Conservation (phyloP, 2,329 filamentous ascomycete genomes). For the Podosphaera leucotricha region DNA sequence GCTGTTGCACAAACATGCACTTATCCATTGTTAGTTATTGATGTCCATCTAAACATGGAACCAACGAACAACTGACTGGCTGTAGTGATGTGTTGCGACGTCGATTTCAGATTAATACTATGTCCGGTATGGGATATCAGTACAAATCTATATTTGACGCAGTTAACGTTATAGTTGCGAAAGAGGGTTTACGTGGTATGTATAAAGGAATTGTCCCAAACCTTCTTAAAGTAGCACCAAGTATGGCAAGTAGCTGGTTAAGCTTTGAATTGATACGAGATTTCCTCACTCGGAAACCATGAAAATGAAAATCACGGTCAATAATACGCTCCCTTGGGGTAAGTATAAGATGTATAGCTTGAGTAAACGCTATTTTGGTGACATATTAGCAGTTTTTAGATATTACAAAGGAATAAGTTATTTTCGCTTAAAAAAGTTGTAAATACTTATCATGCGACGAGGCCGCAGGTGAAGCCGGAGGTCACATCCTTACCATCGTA, state of each 20-base stretch:
- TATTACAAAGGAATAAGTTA: too few relatives aligned
- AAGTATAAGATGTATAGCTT: too few relatives aligned
- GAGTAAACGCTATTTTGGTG: too few relatives aligned
- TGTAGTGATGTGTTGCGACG: conserved; percentile 68
- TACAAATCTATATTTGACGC: conserved; percentile 78
- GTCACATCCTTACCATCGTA: too few relatives aligned
- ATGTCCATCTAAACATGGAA: background rate
- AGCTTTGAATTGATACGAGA: conserved; percentile 90
- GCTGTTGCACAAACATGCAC: conserved; percentile 94
- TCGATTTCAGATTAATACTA: conserved; percentile 95
- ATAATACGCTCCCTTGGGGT: too few relatives aligned
- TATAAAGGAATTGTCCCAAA: conserved; percentile 97
- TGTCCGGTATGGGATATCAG: conserved; percentile 93
- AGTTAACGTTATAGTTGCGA: conserved; percentile 51
- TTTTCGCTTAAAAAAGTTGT: too few relatives aligned
- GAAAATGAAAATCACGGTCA: too few relatives aligned
- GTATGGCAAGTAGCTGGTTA: conserved; percentile 96
- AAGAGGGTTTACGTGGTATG: conserved; percentile 65
- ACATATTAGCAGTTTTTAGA: too few relatives aligned
- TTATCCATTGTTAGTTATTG: conserved; percentile 65
- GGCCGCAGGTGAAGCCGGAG: too few relatives aligned
- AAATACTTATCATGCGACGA: too few relatives aligned
- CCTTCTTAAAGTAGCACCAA: conserved; percentile 86
- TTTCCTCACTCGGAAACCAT: conserved; percentile 26
- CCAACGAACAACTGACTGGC: conserved; percentile 10